Evolutionary conservation across 805 yeast genomes (phyloP).

Genomic region (Pichia paraexigua): DNA sequence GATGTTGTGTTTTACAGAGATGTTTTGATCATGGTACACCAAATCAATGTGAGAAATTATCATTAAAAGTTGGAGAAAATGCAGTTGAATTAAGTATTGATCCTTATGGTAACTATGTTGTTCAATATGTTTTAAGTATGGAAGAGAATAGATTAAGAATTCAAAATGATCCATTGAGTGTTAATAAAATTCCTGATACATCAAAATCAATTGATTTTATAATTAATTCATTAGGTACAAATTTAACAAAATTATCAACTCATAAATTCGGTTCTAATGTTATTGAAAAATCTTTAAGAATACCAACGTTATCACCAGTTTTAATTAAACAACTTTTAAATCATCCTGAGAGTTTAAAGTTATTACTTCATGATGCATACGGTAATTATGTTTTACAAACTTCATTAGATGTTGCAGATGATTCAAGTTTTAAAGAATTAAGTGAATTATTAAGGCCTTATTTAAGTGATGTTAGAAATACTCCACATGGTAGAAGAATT

Average conservation of each 20-base stretch:
- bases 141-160: slow-evolving; percentile 28
- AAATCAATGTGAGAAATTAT: slow-evolving; percentile 60
- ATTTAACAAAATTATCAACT: slow-evolving; percentile 36
- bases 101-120: slow-evolving; percentile 95
- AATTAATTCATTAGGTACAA: slow-evolving; percentile 23
- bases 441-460: slow-evolving; percentile 62
- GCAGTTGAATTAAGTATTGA: slow-evolving; percentile 71
- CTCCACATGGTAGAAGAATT: slow-evolving; percentile 95
- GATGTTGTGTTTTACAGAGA: slow-evolving; percentile 94
- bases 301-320: slow-evolving; percentile 36
- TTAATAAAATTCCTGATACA: slow-evolving; percentile 23
- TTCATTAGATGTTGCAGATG: slow-evolving; percentile 47
- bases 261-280: slow-evolving; percentile 58
- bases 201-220: slow-evolving; percentile 24
- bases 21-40: slow-evolving; percentile 84
- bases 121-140: slow-evolving; percentile 71
- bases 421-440: slow-evolving; percentile 43
- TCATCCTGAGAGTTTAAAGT: slow-evolving; percentile 28
- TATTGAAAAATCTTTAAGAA: slow-evolving; percentile 47
- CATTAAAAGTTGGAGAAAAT: slow-evolving; percentile 57
- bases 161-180: slow-evolving; percentile 20
- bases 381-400: slow-evolving; percentile 57
- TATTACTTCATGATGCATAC: slow-evolving; percentile 47
- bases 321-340: slow-evolving; percentile 37
- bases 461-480: slow-evolving; percentile 69